Percentiles rank a stretch among this genome's conserved stretches.
phyloP scores from a whole-genome alignment of 2,329 filamentous ascomycete species.

The Lachnellula arida region DNA sequence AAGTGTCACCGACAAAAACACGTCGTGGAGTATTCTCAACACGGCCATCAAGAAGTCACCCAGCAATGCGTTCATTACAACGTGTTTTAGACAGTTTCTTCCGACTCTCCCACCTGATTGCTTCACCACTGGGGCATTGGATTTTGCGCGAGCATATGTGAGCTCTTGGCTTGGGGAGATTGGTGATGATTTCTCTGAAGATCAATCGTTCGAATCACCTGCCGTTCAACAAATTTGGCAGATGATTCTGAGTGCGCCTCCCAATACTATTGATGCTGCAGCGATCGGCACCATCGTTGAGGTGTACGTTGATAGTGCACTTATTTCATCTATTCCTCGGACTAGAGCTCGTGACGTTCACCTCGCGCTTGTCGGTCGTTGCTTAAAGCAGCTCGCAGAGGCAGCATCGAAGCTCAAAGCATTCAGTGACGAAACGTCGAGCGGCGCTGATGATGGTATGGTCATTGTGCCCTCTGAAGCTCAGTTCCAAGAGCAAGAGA shows the following conservation, averaged over 20 bases:
- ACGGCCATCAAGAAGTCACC: conserved; percentile 39
- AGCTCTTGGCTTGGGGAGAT: conserved; percentile 45
- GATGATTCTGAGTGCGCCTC: conserved; percentile 66
- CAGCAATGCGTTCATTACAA: conserved; percentile 51
- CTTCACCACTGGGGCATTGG: conserved; percentile 57
- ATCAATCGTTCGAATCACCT: conserved; percentile 46
- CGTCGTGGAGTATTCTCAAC: conserved; percentile 66
- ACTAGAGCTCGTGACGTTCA: conserved; percentile 55
- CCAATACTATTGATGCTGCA: conserved; percentile 58
- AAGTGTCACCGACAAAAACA: conserved; percentile 55
- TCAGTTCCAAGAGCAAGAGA: conserved; percentile 50
- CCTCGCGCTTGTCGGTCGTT: conserved; percentile 66
- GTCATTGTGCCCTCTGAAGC: conserved; percentile 44
- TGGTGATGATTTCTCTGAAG: conserved; percentile 43
- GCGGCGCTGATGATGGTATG: conserved; percentile 50
- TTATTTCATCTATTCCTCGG: conserved; percentile 46
- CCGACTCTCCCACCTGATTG: conserved; percentile 51
- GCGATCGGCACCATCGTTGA: conserved; percentile 69
- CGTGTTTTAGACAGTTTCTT: conserved; percentile 52
- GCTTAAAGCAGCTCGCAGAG: conserved; percentile 62
- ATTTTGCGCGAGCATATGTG: conserved; percentile 55
- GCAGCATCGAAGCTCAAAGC: conserved; percentile 55
- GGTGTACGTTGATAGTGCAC: conserved; percentile 60
- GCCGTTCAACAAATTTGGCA: conserved; percentile 75
- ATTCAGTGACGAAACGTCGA: conserved; percentile 39